Percentiles rank a stretch among this genome's conserved stretches.
Evolutionary conservation across 139 green algal species (phyloP).

Genomic region (Astrephomene gubernaculifera): DNA sequence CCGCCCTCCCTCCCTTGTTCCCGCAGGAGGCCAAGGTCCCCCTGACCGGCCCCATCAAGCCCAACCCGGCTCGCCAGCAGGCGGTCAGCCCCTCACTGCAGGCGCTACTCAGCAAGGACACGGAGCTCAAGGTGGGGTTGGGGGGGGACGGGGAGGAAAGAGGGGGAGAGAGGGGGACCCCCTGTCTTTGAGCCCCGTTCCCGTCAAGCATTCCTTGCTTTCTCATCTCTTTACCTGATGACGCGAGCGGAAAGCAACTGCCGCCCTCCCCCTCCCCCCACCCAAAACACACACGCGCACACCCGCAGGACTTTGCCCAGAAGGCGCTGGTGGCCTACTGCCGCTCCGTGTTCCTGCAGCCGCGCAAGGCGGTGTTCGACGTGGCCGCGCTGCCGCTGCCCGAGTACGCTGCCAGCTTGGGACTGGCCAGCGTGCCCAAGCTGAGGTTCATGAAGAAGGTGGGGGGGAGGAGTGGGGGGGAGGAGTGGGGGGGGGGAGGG

Average conservation of each 20-base stretch:
- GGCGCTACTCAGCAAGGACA: slow-evolving; percentile 88
- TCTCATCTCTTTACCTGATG: not conserved
- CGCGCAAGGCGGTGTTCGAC: slow-evolving; percentile 87
- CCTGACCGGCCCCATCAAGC: slow-evolving; percentile 78
- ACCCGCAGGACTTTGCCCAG: slow-evolving; percentile 86
- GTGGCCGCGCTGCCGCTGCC: slow-evolving; percentile 75
- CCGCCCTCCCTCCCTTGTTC: no score
- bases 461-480: not conserved
- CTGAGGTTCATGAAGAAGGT: slow-evolving; percentile 87
- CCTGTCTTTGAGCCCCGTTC: not conserved
- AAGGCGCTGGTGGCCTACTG: slow-evolving; percentile 89
- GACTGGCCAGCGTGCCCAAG: slow-evolving; percentile 83
- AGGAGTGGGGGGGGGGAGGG: not conserved
- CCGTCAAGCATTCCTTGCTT: not conserved
- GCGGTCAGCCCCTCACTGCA: slow-evolving; percentile 79
- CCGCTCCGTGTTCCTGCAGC: slow-evolving; percentile 89
- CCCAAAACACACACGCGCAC: not conserved
- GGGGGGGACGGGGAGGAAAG: not conserved
- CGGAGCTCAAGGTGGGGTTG: slow-evolving; percentile 84
- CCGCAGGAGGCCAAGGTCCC: slow-evolving; percentile 85
- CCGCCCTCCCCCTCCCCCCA: not conserved
- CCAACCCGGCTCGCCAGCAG: slow-evolving; percentile 87
- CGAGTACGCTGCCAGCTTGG: slow-evolving; percentile 85
- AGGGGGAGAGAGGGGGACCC: not conserved
- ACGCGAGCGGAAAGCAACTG: not conserved